Percentiles rank a stretch among this genome's conserved stretches.
Conservation (phyloP, 1,139 yeast species). For the Geotrichum citri-aurantii region DNA sequence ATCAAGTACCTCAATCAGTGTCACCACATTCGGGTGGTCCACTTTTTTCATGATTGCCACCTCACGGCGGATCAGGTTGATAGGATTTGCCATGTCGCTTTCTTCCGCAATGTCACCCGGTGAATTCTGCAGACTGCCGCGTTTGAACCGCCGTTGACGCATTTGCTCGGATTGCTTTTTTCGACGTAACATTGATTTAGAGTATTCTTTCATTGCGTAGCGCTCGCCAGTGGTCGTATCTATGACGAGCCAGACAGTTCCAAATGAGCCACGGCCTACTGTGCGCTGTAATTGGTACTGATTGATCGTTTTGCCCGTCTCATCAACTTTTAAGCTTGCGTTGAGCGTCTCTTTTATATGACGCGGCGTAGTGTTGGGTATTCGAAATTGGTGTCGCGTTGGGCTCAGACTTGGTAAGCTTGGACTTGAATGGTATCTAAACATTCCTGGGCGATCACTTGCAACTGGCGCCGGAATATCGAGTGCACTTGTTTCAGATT, state of each 20-base stretch:
- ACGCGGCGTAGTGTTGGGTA: constrained; percentile 34
- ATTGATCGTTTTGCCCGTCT: constrained; percentile 34
- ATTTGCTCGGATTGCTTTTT: constrained; percentile 13
- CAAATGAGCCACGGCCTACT: constrained; percentile 86
- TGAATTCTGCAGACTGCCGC: constrained; percentile 3
- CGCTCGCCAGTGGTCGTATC: constrained; percentile 43
- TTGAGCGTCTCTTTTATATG: constrained; percentile 38
- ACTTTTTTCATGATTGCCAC: constrained; percentile 76
- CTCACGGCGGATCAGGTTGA: constrained; percentile 58
- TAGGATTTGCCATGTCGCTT: constrained; percentile 19
- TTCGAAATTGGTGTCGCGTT: constrained; percentile 36
- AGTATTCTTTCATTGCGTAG: constrained; percentile 66
- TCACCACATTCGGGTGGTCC: constrained; percentile 75
- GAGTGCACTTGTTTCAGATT: not conserved
- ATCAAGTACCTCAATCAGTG: constrained; percentile 76
- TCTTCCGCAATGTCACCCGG: not conserved
- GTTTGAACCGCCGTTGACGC: constrained; percentile 13
- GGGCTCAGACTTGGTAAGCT: constrained; percentile 32
- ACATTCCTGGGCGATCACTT: constrained; percentile 23
- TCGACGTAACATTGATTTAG: constrained; percentile 41
- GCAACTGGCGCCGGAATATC: not conserved
- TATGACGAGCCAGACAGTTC: constrained; percentile 77
- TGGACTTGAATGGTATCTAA: constrained; percentile 36
- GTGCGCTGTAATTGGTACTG: constrained; percentile 56
- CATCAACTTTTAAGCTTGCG: constrained; percentile 34